phyloP scores from a whole-genome alignment of 1,284 basidiomycete species.

The Cutaneotrichosporon sp. region DNA sequence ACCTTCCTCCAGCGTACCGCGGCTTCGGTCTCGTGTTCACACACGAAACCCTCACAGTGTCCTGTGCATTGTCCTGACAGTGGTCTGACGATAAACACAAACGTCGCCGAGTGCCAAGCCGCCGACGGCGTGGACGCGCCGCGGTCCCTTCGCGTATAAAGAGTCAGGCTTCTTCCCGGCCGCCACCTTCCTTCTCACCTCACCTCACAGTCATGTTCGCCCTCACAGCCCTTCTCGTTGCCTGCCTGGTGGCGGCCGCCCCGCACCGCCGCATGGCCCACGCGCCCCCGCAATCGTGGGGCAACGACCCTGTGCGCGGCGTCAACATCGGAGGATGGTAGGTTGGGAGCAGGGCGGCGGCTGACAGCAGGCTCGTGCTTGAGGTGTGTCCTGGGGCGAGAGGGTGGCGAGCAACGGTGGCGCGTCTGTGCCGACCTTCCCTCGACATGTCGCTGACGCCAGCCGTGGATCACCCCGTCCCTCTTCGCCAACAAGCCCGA shows the following conservation, averaged over 20 bases:
- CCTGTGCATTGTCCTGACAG: not conserved
- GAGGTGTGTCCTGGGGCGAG: slow-evolving; percentile 30
- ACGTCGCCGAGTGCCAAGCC: not conserved
- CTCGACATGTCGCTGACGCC: not conserved
- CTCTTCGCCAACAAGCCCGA: slow-evolving; percentile 48
- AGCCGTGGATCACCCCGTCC: slow-evolving; percentile 54
- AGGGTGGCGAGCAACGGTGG: not conserved
- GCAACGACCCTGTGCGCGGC: slow-evolving; percentile 43
- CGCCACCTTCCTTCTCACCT: not conserved
- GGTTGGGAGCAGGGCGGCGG: slow-evolving; percentile 16
- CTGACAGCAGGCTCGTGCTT: slow-evolving; percentile 41
- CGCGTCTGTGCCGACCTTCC: not conserved
- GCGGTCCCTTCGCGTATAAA: not conserved
- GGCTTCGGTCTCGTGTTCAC: not conserved
- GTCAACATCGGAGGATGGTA: slow-evolving; percentile 54
- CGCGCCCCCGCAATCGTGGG: slow-evolving; percentile 34
- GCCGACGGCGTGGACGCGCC: not conserved
- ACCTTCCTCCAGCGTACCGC: not conserved
- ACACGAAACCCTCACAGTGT: not conserved
- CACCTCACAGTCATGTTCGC: not conserved
- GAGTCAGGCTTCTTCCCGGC: not conserved
- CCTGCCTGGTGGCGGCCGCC: not conserved
- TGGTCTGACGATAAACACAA: not conserved
- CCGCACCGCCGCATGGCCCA: not conserved
- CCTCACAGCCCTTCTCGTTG: not conserved